Conservation (phyloP, 2,329 filamentous ascomycete species). For the Alternaria arbusti region DNA sequence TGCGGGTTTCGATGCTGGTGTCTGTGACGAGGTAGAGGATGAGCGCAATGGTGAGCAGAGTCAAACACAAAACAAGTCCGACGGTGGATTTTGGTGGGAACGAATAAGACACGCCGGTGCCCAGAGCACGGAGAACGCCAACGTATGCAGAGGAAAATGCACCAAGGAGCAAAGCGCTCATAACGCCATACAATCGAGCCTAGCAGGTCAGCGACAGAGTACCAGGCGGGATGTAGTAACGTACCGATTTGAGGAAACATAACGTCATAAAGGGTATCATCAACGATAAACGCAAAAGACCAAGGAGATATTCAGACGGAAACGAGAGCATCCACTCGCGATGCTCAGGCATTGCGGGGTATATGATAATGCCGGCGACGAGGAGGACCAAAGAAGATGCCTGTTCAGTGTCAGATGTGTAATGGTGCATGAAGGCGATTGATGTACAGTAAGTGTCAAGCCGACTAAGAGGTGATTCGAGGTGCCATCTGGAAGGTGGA, state of each 20-base stretch:
- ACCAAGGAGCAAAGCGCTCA: slow-evolving; percentile 42
- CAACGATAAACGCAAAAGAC: slow-evolving; percentile 45
- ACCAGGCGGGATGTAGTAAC: slow-evolving; percentile 4
- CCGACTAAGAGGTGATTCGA: slow-evolving; percentile 37
- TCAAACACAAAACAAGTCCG: slow-evolving; percentile 36
- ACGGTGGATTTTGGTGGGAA: slow-evolving; percentile 45
- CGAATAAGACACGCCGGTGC: slow-evolving; percentile 40
- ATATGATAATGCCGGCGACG: slow-evolving; percentile 37
- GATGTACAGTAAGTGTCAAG: slow-evolving; percentile 37
- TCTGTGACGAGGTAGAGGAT: slow-evolving; percentile 39
- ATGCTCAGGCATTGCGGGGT: slow-evolving; percentile 41
- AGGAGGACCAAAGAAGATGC: slow-evolving; percentile 39
- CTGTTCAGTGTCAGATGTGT: slow-evolving; percentile 28
- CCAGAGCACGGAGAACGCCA: slow-evolving; percentile 39
- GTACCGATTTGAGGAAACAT: slow-evolving; percentile 44
- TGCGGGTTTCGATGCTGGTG: slow-evolving; percentile 37
- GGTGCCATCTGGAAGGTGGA: slow-evolving; percentile 35
- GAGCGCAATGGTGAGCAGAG: slow-evolving; percentile 40
- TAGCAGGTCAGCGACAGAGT: slow-evolving; percentile 21
- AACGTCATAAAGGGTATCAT: slow-evolving; percentile 48
- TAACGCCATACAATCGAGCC: slow-evolving; percentile 43
- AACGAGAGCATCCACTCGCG: slow-evolving; percentile 44
- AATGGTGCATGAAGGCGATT: background rate
- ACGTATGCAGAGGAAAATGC: slow-evolving; percentile 46
- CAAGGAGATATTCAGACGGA: slow-evolving; percentile 40